Percentiles rank a stretch among this genome's conserved stretches.
Evolutionary conservation across 352 stramenopile species (phyloP).

Genomic region (Phytophthora megakarya): DNA sequence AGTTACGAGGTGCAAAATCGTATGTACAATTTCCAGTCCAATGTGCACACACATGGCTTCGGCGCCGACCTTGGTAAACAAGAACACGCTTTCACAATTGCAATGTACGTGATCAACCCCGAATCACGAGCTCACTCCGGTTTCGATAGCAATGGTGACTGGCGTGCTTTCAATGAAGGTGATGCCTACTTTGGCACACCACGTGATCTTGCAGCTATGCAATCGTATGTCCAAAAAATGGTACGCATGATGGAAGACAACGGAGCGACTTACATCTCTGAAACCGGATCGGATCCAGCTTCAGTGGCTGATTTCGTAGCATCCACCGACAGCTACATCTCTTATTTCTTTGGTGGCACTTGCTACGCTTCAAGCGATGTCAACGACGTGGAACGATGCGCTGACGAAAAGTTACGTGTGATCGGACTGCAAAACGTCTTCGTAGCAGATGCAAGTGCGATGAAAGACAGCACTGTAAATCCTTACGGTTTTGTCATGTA

Average conservation of each 20-base stretch:
- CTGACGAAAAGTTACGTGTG: slow-evolving; percentile 59
- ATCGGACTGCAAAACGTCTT: slow-evolving; percentile 68
- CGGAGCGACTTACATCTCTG: slow-evolving; percentile 54
- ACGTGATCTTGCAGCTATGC: slow-evolving; percentile 63
- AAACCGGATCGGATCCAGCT: slow-evolving; percentile 30
- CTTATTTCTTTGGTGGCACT: slow-evolving; percentile 71
- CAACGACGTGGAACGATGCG: slow-evolving; percentile 53
- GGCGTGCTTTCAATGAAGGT: slow-evolving; percentile 43
- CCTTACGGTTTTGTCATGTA: slow-evolving; percentile 83
- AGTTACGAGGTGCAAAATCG: slow-evolving; percentile 50
- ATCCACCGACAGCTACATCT: slow-evolving; percentile 39
- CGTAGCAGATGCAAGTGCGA: slow-evolving; percentile 57
- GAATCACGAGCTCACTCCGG: slow-evolving; percentile 45
- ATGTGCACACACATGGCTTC: slow-evolving; percentile 50
- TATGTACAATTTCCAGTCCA: slow-evolving; percentile 67
- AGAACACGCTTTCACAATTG: slow-evolving; percentile 46
- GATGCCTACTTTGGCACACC: slow-evolving; percentile 46
- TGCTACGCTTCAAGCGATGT: slow-evolving; percentile 63
- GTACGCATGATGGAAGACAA: slow-evolving; percentile 34
- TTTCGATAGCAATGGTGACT: slow-evolving; percentile 51
- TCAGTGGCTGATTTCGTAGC: slow-evolving; percentile 48
- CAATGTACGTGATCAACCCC: slow-evolving; percentile 69
- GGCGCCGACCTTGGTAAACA: slow-evolving; percentile 23
- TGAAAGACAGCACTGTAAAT: slow-evolving; percentile 65
- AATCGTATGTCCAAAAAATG: slow-evolving; percentile 52